phyloP scores from a whole-genome alignment of 2,329 filamentous ascomycete genomes.

The Blastomyces gilchristii region DNA sequence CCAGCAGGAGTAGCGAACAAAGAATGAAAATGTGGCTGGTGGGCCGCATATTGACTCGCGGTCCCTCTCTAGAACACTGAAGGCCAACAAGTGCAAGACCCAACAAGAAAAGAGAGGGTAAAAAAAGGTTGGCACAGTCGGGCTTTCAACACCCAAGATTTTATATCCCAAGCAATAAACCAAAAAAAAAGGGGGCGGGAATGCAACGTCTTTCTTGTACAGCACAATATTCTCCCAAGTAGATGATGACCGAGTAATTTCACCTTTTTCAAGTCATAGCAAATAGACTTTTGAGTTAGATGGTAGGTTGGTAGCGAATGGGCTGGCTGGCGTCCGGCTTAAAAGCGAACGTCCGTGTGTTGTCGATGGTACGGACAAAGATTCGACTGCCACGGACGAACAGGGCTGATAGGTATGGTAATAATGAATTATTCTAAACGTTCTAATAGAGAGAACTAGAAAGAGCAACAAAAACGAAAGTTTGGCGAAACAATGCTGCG shows the following conservation, averaged over 20 bases:
- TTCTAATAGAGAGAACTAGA: background rate
- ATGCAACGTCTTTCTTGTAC: too few relatives aligned
- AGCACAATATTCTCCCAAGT: background rate
- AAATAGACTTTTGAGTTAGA: background rate
- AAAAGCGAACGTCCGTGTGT: too few relatives aligned
- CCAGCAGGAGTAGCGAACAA: slow-evolving; percentile 26
- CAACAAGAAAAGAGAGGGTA: background rate
- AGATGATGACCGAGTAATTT: background rate
- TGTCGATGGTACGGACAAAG: background rate
- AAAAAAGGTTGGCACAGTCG: background rate
- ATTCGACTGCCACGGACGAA: background rate
- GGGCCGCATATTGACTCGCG: slow-evolving; percentile 25
- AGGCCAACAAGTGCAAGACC: background rate
- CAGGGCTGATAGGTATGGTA: background rate
- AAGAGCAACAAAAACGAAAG: background rate
- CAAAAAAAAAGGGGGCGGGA: background rate
- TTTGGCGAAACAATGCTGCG: background rate
- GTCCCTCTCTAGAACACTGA: slow-evolving; percentile 8
- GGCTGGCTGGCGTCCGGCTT: background rate
- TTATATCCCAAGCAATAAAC: background rate
- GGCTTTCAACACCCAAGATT: background rate
- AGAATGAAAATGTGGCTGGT: slow-evolving; percentile 24
- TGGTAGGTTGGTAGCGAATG: background rate
- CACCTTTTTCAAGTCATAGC: background rate
- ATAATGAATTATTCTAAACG: slow-evolving; percentile 1